Base-by-base conservation (phyloP, 192 early-diverging fungal species). In the Coemansia sp. region DNA sequence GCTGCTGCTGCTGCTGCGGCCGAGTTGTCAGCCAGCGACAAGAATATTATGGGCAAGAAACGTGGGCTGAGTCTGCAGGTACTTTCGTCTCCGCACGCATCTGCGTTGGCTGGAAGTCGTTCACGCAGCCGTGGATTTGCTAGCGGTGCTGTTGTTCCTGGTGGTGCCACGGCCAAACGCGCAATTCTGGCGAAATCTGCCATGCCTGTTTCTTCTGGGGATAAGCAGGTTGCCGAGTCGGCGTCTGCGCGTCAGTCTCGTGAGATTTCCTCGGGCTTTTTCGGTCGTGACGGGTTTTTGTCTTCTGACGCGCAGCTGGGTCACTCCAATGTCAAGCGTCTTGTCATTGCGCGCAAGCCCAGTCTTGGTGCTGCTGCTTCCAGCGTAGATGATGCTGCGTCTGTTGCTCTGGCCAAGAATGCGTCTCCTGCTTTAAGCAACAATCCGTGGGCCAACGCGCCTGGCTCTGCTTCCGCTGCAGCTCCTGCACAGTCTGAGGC, bases 101-200 rank as follows among this genome's bases (percentile, higher is more conserved):
- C 85, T 0, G 82, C 86, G 28, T 76, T 86, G 0, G 85, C 86
- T 36, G 50, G 66, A 64, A 73, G 61, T 33, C 60, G 86, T 31
- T 86, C 95, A 52, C 90, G 91, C 61, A 67, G 91, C 20, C 87
- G 91, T n/a, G 92, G 93, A 0, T 90, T 91, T 67, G 84, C 58
- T 7, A 42, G 29, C 34, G 58, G n/a, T 22, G 38, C 29, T 12
- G 20, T 81, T 1, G 80, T 84, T 5, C 64, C 86, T 0, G 70
- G 67, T 0, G 70, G 67, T 8, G 48, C 68, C n/a, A 32, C 75
- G 3, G 45, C 69, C 32, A 84, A 66, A 32, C 69, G 38, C 12
- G 31, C 48, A 17, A 48, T 59, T 11, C 56, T 50, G 11, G 31
- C 52, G 54, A 65, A 28, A 68, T 69, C 48, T 58, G 68, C 31